Percentiles rank a stretch among this genome's conserved stretches.
phyloP scores from a whole-genome alignment of 148 eudicot genomes.

The Nepenthes mirabilis region DNA sequence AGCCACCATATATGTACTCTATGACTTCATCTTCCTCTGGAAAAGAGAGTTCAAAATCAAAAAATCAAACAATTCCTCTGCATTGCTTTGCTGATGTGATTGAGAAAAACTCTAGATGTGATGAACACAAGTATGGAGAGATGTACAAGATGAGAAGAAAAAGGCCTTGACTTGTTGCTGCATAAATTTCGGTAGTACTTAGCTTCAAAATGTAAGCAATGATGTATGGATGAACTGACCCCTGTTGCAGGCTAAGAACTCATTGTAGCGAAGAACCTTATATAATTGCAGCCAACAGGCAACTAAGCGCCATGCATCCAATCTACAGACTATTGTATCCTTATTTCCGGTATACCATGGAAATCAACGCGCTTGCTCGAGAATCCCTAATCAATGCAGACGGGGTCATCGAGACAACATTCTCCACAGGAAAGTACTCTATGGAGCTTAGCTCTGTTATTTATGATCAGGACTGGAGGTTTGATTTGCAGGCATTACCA shows the following conservation, averaged over 20 bases:
- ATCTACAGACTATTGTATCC: conserved; percentile 55
- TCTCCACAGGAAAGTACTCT: conserved; percentile 45
- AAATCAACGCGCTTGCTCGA: conserved; percentile 79
- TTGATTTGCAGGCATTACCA: conserved; percentile 58
- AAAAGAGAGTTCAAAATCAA: no score
- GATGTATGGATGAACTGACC: background rate
- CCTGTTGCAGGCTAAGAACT: conserved; percentile 52
- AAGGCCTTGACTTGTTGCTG: no score
- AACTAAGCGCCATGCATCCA: conserved; percentile 66
- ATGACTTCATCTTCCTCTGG: no score
- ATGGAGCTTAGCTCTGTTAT: conserved; percentile 58
- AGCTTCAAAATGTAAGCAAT: background rate
- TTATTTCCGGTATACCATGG: conserved; percentile 74
- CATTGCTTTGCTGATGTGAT: no score
- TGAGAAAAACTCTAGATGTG: no score
- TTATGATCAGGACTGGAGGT: conserved; percentile 61
- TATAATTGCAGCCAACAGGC: conserved; percentile 56
- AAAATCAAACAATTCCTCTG: no score
- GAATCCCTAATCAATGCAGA: conserved; percentile 46
- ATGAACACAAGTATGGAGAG: no score
- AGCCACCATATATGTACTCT: no score
- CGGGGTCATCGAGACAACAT: conserved; percentile 56
- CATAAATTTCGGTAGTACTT: no score
- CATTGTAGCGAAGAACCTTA: conserved; percentile 65
- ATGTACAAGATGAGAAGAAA: no score